Evolutionary conservation across 768 basidiomycete species (phyloP).

Genomic region (Tricholoma terreum): DNA sequence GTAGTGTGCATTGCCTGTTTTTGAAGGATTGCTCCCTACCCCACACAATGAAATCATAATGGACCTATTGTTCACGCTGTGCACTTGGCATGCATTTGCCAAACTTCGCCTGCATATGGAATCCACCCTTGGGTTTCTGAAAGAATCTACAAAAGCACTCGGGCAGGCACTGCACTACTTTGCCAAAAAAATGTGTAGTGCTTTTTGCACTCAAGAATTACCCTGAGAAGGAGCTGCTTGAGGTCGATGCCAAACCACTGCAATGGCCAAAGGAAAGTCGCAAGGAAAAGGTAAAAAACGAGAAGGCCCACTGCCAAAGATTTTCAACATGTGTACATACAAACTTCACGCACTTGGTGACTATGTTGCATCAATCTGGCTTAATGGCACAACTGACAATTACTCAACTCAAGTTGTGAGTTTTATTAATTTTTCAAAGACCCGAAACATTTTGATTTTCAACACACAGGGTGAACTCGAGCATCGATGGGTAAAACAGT

Average conservation of each 20-base stretch:
- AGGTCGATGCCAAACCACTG: neutral
- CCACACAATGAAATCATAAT: slow-evolving; percentile 16
- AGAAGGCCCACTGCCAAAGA: neutral
- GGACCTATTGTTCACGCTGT: slow-evolving; percentile 14
- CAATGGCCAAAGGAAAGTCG: neutral
- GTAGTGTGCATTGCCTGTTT: slow-evolving; percentile 8
- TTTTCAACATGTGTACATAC: slow-evolving; percentile 19
- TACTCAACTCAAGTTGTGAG: slow-evolving; percentile 36
- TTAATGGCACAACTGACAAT: slow-evolving; percentile 32
- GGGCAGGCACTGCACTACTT: slow-evolving; percentile 8
- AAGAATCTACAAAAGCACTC: slow-evolving; percentile 3
- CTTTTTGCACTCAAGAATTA: slow-evolving; percentile 7
- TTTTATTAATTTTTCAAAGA: no score
- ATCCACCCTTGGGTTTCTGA: slow-evolving; percentile 1
- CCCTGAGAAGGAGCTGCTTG: slow-evolving; percentile 10
- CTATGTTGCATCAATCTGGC: slow-evolving; percentile 21
- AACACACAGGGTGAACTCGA: slow-evolving; percentile 33
- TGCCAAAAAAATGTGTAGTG: slow-evolving; percentile 4
- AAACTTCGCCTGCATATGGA: slow-evolving; percentile 24
- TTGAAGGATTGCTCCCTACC: no score
- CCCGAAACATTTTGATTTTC: no score
- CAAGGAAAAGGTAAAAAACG: neutral
- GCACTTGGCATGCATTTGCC: slow-evolving; percentile 22
- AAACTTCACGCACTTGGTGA: slow-evolving; percentile 35
- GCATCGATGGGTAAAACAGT: no score